Evolutionary conservation across 2,329 filamentous ascomycete species (phyloP).

Genomic region (Aureobasidium lini): DNA sequence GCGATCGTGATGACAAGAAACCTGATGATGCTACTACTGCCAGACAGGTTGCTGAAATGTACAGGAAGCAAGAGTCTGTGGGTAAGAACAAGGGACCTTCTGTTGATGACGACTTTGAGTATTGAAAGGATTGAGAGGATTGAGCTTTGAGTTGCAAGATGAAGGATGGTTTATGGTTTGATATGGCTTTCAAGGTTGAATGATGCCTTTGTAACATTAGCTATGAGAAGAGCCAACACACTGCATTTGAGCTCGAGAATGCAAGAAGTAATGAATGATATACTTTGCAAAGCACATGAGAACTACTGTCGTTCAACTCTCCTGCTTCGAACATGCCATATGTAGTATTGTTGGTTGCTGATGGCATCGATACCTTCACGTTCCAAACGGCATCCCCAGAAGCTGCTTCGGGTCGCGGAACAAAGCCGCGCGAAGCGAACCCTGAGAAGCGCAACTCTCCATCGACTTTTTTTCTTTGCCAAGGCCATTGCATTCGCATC

Average conservation of each 20-base stretch:
- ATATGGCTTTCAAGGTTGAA: too few species aligned
- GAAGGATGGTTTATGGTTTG: too few species aligned
- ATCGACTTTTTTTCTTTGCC: conserved; percentile 6
- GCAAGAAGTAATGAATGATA: too few species aligned
- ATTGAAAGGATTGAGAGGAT: conserved; percentile 42
- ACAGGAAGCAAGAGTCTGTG: conserved; percentile 86
- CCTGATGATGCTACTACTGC: conserved; percentile 80
- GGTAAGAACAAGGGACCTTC: conserved; percentile 75
- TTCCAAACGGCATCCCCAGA: background rate
- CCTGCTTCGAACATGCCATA: too few species aligned
- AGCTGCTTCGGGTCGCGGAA: background rate
- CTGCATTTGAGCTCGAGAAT: too few species aligned
- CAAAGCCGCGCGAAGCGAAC: conserved; percentile 3
- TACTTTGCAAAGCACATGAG: too few species aligned
- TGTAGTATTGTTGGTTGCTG: too few species aligned
- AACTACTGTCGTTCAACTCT: too few species aligned
- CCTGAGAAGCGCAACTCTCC: background rate
- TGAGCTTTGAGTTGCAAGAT: too few species aligned
- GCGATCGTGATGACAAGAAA: conserved; percentile 90
- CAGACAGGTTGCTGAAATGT: conserved; percentile 91
- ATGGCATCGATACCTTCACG: background rate
- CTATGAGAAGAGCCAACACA: too few species aligned
- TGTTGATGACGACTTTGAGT: conserved; percentile 97
- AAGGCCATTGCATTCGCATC: background rate
- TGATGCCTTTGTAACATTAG: too few species aligned